Conservation (phyloP, 257 asterid genomes). For the Buddleja alternifolia region DNA sequence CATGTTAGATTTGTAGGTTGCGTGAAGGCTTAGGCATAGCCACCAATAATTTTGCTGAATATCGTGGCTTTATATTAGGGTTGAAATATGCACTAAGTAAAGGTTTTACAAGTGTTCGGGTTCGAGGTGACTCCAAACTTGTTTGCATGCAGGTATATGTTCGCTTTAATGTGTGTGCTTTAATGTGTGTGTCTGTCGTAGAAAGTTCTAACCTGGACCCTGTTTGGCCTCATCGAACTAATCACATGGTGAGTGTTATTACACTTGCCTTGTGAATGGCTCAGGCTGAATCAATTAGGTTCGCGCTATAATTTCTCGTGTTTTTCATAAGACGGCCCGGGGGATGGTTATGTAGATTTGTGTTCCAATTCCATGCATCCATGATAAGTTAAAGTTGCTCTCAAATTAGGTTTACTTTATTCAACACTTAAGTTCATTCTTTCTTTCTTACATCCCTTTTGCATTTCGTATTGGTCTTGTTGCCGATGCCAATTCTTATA, state of each 20-base stretch:
- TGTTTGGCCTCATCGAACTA: too few species aligned
- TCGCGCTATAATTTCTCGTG: neutral
- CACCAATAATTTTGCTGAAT: constrained; percentile 92
- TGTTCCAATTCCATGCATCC: neutral
- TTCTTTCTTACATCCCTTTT: neutral
- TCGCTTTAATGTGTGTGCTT: neutral
- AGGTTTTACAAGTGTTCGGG: constrained; percentile 88
- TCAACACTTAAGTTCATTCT: constrained; percentile 1
- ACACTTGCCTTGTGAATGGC: neutral
- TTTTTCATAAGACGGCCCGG: neutral
- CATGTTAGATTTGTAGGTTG: constrained; percentile 72
- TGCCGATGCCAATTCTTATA: too few species aligned
- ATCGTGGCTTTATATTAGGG: constrained; percentile 91
- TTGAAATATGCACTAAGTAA: constrained; percentile 73
- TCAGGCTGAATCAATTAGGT: neutral
- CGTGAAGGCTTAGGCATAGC: constrained; percentile 97
- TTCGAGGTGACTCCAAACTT: constrained; percentile 96
- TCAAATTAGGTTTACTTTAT: constrained; percentile 13
- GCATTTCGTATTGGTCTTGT: neutral
- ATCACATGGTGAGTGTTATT: too few species aligned
- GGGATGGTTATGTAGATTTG: neutral
- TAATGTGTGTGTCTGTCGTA: too few species aligned
- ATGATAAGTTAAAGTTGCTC: constrained; percentile 1
- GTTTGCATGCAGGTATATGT: constrained; percentile 95
- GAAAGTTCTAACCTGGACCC: too few species aligned